Conservation (phyloP, 139 green algal genomes). For the Chlamydomonas incerta region DNA sequence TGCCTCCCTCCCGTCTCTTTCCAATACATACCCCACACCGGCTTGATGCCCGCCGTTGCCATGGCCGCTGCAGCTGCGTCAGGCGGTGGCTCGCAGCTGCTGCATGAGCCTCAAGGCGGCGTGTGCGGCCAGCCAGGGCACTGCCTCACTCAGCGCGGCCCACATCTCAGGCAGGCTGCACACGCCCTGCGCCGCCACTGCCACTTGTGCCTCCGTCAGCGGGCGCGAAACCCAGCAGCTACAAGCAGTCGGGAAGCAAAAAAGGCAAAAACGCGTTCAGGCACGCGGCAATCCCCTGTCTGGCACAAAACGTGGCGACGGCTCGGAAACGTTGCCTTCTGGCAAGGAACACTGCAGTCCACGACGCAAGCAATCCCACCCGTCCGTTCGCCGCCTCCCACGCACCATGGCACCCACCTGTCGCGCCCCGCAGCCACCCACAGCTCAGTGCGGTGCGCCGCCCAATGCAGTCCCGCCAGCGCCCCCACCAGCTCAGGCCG, state of each 20-base stretch:
- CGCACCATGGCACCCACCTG: not conserved
- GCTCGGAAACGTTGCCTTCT: no score
- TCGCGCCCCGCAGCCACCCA: constrained; percentile 23
- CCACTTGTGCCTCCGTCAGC: constrained; percentile 19
- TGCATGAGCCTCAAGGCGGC: constrained; percentile 16
- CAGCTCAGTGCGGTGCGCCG: constrained; percentile 12
- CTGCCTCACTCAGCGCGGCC: constrained; percentile 37
- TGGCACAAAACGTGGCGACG: no score
- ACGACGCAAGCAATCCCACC: no score
- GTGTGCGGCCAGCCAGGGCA: constrained; percentile 39
- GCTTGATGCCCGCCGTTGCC: no score
- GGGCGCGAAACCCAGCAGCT: constrained; percentile 35
- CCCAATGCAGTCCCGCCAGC: constrained; percentile 11
- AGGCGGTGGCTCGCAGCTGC: not conserved
- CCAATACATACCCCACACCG: no score
- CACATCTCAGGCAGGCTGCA: constrained; percentile 22
- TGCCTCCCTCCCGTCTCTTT: no score
- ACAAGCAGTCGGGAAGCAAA: not conserved
- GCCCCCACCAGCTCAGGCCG: constrained; percentile 7
- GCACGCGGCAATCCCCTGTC: no score
- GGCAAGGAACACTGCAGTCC: no score
- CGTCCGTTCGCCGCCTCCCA: no score
- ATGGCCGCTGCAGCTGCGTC: not conserved
- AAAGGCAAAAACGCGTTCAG: no score
- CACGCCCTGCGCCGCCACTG: constrained; percentile 12